Percentiles rank a stretch among this genome's conserved stretches.
Conservation (phyloP, 2,329 filamentous ascomycete species). For the Exophiala calicioides region DNA sequence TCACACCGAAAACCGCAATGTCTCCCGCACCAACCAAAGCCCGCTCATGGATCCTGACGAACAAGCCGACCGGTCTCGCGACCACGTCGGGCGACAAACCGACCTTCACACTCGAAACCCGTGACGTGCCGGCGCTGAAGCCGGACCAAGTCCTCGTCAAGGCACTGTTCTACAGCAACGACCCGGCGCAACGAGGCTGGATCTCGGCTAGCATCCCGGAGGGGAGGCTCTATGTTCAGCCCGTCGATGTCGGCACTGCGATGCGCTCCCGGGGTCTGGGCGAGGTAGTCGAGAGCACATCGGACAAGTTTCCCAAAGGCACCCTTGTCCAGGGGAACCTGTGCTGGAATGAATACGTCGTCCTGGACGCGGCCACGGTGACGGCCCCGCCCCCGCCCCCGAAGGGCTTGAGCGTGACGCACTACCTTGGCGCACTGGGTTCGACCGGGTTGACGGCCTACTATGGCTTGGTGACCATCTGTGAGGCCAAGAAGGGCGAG, state of each 20-base stretch:
- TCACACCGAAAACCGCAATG: too few species aligned
- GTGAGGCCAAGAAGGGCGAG: conserved; percentile 66
- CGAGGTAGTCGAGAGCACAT: conserved; percentile 42
- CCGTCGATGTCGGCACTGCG: conserved; percentile 48
- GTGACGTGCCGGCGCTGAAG: conserved; percentile 28
- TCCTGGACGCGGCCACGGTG: conserved; percentile 38
- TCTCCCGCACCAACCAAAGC: conserved; percentile 38
- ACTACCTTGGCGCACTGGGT: conserved; percentile 46
- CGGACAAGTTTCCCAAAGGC: conserved; percentile 37
- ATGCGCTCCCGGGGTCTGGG: conserved; percentile 42
- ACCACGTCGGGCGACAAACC: conserved; percentile 9
- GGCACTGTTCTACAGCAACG: conserved; percentile 52
- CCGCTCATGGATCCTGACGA: conserved; percentile 16
- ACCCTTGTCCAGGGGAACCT: conserved; percentile 37
- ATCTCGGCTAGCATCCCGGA: conserved; percentile 38
- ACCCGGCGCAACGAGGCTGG: conserved; percentile 56
- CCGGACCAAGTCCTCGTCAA: conserved; percentile 50
- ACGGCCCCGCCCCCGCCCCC: conserved; percentile 15
- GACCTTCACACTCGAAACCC: conserved; percentile 16
- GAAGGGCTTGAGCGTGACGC: conserved; percentile 23
- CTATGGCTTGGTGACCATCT: conserved; percentile 70
- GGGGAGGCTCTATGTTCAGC: conserved; percentile 49
- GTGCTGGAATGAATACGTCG: conserved; percentile 47
- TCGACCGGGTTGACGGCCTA: conserved; percentile 67
- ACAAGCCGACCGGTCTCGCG: conserved; percentile 12